phyloP scores from a whole-genome alignment of 176 grass and related monocot species.

The Olyra latifolia region DNA sequence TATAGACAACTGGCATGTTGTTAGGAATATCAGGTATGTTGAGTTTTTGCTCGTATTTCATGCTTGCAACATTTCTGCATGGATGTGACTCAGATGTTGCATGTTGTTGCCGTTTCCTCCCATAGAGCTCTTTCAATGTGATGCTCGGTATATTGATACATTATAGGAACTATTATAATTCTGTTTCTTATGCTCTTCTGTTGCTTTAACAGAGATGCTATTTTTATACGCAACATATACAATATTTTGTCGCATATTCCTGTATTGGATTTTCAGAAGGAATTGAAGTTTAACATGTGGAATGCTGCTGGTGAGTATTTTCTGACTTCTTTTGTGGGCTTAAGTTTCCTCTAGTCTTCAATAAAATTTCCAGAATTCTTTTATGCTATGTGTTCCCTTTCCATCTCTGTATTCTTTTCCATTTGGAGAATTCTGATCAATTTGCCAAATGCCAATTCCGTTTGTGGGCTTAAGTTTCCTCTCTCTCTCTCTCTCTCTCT shows the following conservation, averaged over 20 bases:
- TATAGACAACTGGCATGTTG: background rate
- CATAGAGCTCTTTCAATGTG: background rate
- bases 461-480: no score
- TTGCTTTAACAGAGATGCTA: slow-evolving; percentile 48
- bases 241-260: slow-evolving; percentile 60
- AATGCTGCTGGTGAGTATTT: slow-evolving; percentile 60
- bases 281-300: slow-evolving; percentile 71
- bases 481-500: no score
- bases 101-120: background rate
- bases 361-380: slow-evolving; percentile 4
- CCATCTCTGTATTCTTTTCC: background rate
- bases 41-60: background rate
- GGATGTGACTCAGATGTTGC: background rate
- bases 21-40: background rate
- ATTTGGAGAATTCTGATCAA: background rate
- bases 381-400: background rate
- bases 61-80: slow-evolving; percentile 1
- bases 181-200: slow-evolving; percentile 30
- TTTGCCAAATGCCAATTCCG: no score
- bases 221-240: slow-evolving; percentile 61
- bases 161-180: slow-evolving; percentile 5
- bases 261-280: slow-evolving; percentile 54
- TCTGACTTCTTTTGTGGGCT: background rate
- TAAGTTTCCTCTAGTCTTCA: slow-evolving; percentile 12
- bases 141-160: background rate